These are phyloP conservation scores for Dimocarpus longan DNA, from an alignment of 345 rosid species.

Conservation along the genomic window DNA sequence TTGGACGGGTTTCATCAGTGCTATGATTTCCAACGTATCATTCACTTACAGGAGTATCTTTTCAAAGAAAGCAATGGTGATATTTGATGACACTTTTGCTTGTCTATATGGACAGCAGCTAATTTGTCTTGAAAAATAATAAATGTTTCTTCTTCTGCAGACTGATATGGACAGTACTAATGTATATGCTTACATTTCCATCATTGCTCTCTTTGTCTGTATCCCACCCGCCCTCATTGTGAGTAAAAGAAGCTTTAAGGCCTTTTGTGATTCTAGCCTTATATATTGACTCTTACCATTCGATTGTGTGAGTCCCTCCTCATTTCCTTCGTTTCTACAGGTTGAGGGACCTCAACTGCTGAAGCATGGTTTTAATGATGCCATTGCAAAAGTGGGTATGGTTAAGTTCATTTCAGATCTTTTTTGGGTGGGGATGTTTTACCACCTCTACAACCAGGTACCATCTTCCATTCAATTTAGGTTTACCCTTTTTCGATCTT, in stretches of 20 bases:
- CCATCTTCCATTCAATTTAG: background rate
- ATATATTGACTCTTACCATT: background rate
- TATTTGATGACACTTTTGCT: constrained; percentile 14
- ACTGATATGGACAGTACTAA: constrained; percentile 99
- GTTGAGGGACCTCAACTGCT: constrained; percentile 88
- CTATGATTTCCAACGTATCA: constrained; percentile 95
- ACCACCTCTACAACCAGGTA: constrained; percentile 98
- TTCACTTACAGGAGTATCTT: constrained; percentile 95
- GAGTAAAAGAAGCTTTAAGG: constrained; percentile 32
- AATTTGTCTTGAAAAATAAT: background rate
- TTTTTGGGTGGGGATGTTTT: constrained; percentile 98
- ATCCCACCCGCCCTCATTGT: constrained; percentile 92
- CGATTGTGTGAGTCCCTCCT: background rate
- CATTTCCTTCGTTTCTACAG: constrained; percentile 36
- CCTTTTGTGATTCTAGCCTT: background rate
- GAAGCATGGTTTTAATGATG: constrained; percentile 74
- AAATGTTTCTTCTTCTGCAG: constrained; percentile 40
- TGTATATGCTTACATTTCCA: constrained; percentile 91
- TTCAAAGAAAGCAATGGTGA: constrained; percentile 98
- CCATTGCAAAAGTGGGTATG: constrained; percentile 85
- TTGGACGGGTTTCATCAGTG: constrained; percentile 95
- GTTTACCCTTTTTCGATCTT: background rate
- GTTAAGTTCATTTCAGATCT: constrained; percentile 87
- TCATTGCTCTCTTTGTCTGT: constrained; percentile 88
- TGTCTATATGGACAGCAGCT: background rate